Percentiles rank a stretch among this genome's conserved stretches.
Conservation (phyloP, 1,284 basidiomycete genomes). For the Papiliotrema terrestris region DNA sequence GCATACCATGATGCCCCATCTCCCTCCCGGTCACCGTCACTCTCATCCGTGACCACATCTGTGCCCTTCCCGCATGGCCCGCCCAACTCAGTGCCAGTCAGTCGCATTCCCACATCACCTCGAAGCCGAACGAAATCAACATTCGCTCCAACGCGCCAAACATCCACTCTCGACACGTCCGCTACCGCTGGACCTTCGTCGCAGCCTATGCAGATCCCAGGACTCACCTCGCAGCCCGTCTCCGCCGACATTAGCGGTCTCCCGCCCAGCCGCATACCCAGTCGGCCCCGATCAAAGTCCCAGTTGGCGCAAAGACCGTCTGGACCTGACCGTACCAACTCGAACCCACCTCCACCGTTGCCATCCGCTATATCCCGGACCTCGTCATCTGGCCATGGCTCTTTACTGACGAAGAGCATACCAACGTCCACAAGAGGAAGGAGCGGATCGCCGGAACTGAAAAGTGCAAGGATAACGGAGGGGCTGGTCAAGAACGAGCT, state of each 20-base stretch:
- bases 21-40: neutral
- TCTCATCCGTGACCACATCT: neutral
- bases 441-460: neutral
- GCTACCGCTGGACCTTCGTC: neutral
- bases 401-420: neutral
- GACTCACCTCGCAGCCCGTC: neutral
- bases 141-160: conserved; percentile 6
- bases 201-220: neutral
- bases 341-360: neutral
- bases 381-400: neutral
- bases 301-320: conserved; percentile 6
- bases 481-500: conserved; percentile 35
- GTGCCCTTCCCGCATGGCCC: neutral
- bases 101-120: neutral
- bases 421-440: neutral
- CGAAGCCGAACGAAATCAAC: conserved; percentile 10
- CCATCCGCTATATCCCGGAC: neutral
- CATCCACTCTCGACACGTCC: neutral
- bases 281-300: conserved; percentile 8
- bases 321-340: neutral
- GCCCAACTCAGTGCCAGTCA: neutral
- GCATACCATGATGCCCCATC: neutral
- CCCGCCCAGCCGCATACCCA: conserved; percentile 7
- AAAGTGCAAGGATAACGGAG: conserved; percentile 4
- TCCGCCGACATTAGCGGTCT: neutral